A percentile compares a stretch with the other conserved stretches of the same genome.
phyloP scores from a whole-genome alignment of 2,329 filamentous ascomycete species.

The Trichoderma simmonsii region DNA sequence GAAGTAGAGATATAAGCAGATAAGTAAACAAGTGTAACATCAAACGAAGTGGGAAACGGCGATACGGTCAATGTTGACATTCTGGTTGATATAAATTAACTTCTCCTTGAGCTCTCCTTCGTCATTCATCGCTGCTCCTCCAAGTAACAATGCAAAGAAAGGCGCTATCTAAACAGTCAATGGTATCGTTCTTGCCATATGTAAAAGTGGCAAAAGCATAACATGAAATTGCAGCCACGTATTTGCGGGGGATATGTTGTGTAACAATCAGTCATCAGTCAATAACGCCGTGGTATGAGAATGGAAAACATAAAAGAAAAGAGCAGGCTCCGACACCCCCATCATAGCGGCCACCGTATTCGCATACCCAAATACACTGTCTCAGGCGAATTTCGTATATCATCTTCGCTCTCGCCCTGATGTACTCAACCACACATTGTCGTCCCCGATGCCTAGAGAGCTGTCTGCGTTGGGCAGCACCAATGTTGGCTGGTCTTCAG shows the following conservation, averaged over 20 bases:
- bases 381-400: not conserved
- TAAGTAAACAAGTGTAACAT: not conserved
- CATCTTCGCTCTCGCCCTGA: constrained; percentile 5
- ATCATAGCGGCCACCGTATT: not conserved
- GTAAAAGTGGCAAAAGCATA: not conserved
- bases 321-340: not conserved
- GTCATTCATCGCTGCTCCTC: not conserved
- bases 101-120: not conserved
- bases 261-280: not conserved
- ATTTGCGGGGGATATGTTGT: not conserved
- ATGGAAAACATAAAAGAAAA: not conserved
- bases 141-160: constrained; percentile 2
- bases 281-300: constrained; percentile 9
- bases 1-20: no score
- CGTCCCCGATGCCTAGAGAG: constrained; percentile 39
- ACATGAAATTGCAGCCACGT: not conserved
- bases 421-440: constrained; percentile 38
- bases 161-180: constrained; percentile 14
- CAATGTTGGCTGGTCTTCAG: constrained; percentile 21
- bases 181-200: constrained; percentile 18
- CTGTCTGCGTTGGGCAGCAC: constrained; percentile 36
- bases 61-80: not conserved
- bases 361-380: not conserved
- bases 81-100: not conserved
- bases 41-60: not conserved